Evolutionary conservation across 495 filamentous ascomycete species (phyloP), one percentile per base, ranked within the genome.

Genomic region (Amphirosellinia nigrospora): DNA sequence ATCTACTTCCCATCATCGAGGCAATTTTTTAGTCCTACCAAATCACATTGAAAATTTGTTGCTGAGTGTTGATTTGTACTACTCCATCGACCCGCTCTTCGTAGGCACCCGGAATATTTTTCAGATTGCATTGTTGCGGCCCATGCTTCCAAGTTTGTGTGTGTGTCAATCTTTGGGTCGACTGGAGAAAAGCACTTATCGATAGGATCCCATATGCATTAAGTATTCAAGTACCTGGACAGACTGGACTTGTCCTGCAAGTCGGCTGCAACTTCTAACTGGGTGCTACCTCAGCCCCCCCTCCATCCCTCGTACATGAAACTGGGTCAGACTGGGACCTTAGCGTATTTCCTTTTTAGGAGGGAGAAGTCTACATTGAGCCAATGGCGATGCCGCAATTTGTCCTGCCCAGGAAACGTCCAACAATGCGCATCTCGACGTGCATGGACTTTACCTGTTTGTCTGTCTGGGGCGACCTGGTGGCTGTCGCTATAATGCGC

Each of bases 401-500:
- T 11, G 48, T 15, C 59, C 61, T 58, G 39, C 68, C 39, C 68
- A 59, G 39, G n/a, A 63, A 64, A 60, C 64, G 28, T 58, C 43
- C 55, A 65, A 56, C 46, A 53, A 48, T 65, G 26, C 50, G 26
- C 43, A 67, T 67, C 56, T 45, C 58, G 16, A 66, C 52, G 48
- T 50, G 53, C 53, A 72, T 39, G 53, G 64, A 67, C 63, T 66
- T 72, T 72, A 64, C 41, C 58, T 68, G 52, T 59, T 62, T 52
- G 19, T 61, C 43, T 46, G 68, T 71, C 73, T 56, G 67, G 69
- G 73, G 72, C 63, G n/a, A n/a, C 28, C 62, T 64, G n/a, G 43
- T 64, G n/a, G 43, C 15, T 26, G 41, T 7, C 36, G 39, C 21
- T 21, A 46, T 50, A 72, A 72, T 75, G 75, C 75, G 75, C 69